Base-by-base conservation (phyloP, 768 basidiomycete species). In the Kwoniella sp. region DNA sequence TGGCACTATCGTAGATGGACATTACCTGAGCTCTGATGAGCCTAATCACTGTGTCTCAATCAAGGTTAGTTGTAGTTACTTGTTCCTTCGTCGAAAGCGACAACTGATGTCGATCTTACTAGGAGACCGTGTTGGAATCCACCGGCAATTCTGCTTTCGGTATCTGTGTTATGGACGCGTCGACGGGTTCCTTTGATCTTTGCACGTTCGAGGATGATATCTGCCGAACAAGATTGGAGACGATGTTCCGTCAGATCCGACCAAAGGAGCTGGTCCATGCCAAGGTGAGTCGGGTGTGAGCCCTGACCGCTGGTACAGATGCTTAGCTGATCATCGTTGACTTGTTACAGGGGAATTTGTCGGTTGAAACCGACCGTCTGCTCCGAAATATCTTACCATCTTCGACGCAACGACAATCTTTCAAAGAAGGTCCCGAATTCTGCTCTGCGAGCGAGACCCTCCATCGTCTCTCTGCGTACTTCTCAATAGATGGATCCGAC, bases 41-140 rank as follows among this genome's bases (percentile, higher is more conserved):
- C 91, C 93, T 0, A 92, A 91, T 3, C 96, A 99, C 76, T 98
- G 95, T 76, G 86, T 98, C 28, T 89, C 91, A 9, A 87, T 99
- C 77, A 89, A 88, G 83, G 83, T 82, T 34, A 55, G 81, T 63
- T 29, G n/a, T 5, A 4, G 37, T 38, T 29, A 12, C 7, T 9
- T n/a, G 45, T 11, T 20, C 29, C 29, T 20, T 56, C 47, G 9
- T 45, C 52, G 23, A 20, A 38, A 22, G 25, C 28, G 9, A 9
- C 11, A 45, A 28, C 61, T 50, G 17, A 58, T 30, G 28, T 65
- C 37, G 47, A n/a, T 3, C 23, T 2, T 7, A 17, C 2, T 20
- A 58, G 67, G 30, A 65, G 58, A 62, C 65, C 0, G 51, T 65
- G 4, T 59, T 51, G 11, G 63, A 65, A 11, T 8, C 25, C 8